Evolutionary conservation across 2,329 filamentous ascomycete species (phyloP).

Genomic region (Claviceps humidiphila): DNA sequence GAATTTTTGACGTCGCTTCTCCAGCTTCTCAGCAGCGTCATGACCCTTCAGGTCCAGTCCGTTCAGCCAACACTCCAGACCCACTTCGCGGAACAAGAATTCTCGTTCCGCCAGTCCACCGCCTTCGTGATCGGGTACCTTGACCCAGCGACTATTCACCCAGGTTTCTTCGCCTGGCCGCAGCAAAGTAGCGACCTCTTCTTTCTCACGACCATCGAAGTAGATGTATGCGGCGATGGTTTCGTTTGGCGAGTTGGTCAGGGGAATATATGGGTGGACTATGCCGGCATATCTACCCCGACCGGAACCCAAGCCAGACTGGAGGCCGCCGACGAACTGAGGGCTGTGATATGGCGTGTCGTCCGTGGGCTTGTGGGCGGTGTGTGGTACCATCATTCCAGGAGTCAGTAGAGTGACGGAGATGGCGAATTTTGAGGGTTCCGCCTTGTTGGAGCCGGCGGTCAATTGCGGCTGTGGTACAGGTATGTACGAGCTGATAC

Average conservation of each 20-base stretch:
- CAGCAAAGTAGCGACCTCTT: slow-evolving; percentile 90
- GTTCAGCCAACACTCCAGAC: slow-evolving; percentile 90
- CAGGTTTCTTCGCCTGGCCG: slow-evolving; percentile 93
- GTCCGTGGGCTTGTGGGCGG: slow-evolving; percentile 65
- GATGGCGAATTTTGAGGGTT: slow-evolving; percentile 93
- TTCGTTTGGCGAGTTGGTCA: slow-evolving; percentile 88
- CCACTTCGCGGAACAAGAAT: slow-evolving; percentile 93
- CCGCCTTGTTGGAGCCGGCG: slow-evolving; percentile 55
- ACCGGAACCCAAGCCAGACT: slow-evolving; percentile 36
- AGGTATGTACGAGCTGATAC: slow-evolving; percentile 94
- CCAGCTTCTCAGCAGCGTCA: slow-evolving; percentile 77
- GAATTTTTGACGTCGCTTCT: slow-evolving; percentile 74
- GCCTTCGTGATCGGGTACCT: slow-evolving; percentile 79
- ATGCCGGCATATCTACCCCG: slow-evolving; percentile 34
- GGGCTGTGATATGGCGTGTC: slow-evolving; percentile 70
- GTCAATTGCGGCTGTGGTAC: slow-evolving; percentile 73
- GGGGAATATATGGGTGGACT: slow-evolving; percentile 78
- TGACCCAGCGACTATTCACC: slow-evolving; percentile 98
- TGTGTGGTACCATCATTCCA: slow-evolving; percentile 81
- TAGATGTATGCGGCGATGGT: slow-evolving; percentile 98
- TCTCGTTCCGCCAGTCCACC: slow-evolving; percentile 92
- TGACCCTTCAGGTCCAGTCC: slow-evolving; percentile 89
- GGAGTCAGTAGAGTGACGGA: slow-evolving; percentile 92
- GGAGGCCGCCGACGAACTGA: slow-evolving; percentile 62
- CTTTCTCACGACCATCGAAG: slow-evolving; percentile 88